phyloP scores from a whole-genome alignment of 371 early-diverging fungal genomes.

The Mucor sp. region DNA sequence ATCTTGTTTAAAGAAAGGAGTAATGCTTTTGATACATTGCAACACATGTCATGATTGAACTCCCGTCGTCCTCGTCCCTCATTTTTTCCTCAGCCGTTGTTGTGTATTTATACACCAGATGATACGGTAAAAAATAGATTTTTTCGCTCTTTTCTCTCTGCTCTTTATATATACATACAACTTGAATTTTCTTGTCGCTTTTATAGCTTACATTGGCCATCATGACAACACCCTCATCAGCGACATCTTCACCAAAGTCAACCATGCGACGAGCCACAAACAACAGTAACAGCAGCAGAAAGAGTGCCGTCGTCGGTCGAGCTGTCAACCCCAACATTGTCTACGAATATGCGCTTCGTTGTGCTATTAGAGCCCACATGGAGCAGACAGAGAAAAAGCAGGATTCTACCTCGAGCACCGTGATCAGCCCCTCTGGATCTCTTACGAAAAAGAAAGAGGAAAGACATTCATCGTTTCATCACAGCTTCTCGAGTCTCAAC shows the following conservation, averaged over 20 bases:
- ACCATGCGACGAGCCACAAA: conserved; percentile 13
- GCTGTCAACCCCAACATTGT: conserved; percentile 12
- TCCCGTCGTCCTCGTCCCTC: background rate
- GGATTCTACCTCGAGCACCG: background rate
- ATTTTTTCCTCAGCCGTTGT: background rate
- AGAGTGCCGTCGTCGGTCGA: background rate
- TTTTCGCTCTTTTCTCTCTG: background rate
- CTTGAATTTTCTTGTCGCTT: background rate
- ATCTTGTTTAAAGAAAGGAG: background rate
- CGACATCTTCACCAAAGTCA: background rate
- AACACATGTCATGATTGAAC: background rate
- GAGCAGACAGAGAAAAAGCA: conserved; percentile 24
- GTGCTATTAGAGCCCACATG: conserved; percentile 33
- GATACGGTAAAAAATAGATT: conserved; percentile 6
- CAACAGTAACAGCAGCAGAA: conserved; percentile 8
- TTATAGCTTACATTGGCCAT: background rate
- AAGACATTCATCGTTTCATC: background rate
- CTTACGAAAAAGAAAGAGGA: conserved; percentile 12
- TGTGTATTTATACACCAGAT: background rate
- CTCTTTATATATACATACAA: background rate
- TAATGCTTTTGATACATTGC: background rate
- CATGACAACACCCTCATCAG: background rate
- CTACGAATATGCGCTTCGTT: conserved; percentile 35
- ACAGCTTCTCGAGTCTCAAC: conserved; percentile 30
- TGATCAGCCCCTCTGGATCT: conserved; percentile 22